phyloP scores from a whole-genome alignment of 108 stramenopile genomes.

The Phaeodactylum tricornutum region DNA sequence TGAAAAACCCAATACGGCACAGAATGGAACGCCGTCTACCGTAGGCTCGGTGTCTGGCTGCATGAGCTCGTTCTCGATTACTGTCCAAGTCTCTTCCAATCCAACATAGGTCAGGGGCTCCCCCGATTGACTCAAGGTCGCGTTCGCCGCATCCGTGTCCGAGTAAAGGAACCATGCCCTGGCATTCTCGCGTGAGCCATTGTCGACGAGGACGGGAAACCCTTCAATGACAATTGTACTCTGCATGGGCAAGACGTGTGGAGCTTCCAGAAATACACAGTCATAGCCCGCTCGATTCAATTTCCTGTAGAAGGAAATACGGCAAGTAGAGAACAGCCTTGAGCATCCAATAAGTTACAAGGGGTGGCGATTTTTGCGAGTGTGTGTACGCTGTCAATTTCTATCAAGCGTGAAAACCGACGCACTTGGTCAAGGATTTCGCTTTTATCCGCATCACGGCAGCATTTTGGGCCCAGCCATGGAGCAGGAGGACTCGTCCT shows the following conservation, averaged over 20 bases:
- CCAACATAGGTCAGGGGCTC: constrained; percentile 24
- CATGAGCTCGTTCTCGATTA: constrained; percentile 10
- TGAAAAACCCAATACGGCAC: constrained; percentile 31
- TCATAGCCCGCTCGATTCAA: constrained; percentile 28
- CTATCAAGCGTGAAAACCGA: too few relatives aligned
- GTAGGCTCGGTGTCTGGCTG: not conserved
- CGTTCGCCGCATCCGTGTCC: constrained; percentile 17
- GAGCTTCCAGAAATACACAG: constrained; percentile 34
- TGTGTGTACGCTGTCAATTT: too few relatives aligned
- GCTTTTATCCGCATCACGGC: constrained; percentile 11
- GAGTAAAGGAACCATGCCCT: constrained; percentile 44
- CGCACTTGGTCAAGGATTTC: constrained; percentile 25
- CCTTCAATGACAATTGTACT: constrained; percentile 24
- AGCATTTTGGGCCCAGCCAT: constrained; percentile 3
- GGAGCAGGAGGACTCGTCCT: not conserved
- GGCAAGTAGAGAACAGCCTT: too few relatives aligned
- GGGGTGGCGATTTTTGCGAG: too few relatives aligned
- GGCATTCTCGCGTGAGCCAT: constrained; percentile 30
- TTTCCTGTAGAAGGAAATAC: constrained; percentile 13
- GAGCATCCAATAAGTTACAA: too few relatives aligned
- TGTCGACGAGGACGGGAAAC: constrained; percentile 5
- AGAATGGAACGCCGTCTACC: too few relatives aligned
- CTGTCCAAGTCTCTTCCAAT: constrained; percentile 22
- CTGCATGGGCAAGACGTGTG: constrained; percentile 24
- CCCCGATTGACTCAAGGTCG: constrained; percentile 13